These are phyloP conservation scores for Agastache rugosa DNA, from an alignment of 257 asterid genomes.

Conservation along the genomic window DNA sequence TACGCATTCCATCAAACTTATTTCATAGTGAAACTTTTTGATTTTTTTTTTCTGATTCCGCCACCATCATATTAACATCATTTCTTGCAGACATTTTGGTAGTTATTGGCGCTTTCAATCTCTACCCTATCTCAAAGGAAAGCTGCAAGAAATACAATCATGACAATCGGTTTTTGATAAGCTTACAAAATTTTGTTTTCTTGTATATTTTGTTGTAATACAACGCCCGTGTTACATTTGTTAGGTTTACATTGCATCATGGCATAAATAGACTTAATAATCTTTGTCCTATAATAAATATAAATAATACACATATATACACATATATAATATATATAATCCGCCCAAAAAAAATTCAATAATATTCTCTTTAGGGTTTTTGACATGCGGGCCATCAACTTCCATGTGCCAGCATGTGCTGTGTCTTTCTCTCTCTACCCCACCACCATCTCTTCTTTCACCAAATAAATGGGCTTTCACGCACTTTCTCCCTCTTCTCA, in stretches of 20 bases:
- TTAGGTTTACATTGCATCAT: conserved; percentile 54
- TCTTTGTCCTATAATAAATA: conserved; percentile 32
- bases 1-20: background rate
- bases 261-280: conserved; percentile 34
- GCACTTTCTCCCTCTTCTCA: conserved; percentile 48
- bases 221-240: conserved; percentile 43
- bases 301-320: no score
- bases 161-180: conserved; percentile 28
- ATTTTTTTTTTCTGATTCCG: background rate
- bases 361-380: conserved; percentile 47
- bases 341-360: background rate
- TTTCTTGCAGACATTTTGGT: conserved; percentile 23
- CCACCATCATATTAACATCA: background rate
- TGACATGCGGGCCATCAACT: conserved; percentile 64
- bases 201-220: conserved; percentile 44
- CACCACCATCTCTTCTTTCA: conserved; percentile 64
- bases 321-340: background rate
- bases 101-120: conserved; percentile 23
- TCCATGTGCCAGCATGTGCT: conserved; percentile 96
- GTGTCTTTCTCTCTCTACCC: conserved; percentile 72
- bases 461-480: conserved; percentile 65
- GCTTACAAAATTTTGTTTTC: conserved; percentile 31
- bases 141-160: conserved; percentile 17
- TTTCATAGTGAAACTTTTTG: background rate
- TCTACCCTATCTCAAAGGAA: conserved; percentile 28